Evolutionary conservation across 345 rosid genomes (phyloP).

Genomic region (Brassica rapa): DNA sequence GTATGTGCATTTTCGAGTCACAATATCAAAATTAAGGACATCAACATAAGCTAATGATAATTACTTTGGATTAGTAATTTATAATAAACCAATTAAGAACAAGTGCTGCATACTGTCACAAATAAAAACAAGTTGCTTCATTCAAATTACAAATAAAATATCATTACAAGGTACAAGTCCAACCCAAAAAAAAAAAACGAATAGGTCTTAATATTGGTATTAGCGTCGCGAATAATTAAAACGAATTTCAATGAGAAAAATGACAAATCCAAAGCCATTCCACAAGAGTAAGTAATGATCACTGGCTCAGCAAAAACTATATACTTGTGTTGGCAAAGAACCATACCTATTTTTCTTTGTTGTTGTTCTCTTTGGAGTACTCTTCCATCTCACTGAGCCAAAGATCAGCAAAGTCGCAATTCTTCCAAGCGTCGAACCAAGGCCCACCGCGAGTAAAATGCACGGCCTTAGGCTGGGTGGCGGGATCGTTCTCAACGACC

Average conservation of each 20-base stretch:
- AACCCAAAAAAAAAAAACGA: not conserved
- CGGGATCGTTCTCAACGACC: slow-evolving; percentile 61
- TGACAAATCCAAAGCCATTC: not conserved
- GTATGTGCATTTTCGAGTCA: too few relatives aligned
- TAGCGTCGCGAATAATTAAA: not conserved
- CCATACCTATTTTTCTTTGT: slow-evolving; percentile 16
- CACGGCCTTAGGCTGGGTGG: slow-evolving; percentile 71
- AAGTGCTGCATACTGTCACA: not conserved
- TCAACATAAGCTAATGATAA: not conserved
- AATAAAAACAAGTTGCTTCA: not conserved
- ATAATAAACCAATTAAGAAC: not conserved
- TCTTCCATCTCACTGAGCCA: slow-evolving; percentile 85
- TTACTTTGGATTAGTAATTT: not conserved
- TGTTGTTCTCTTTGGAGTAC: slow-evolving; percentile 42
- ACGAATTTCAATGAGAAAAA: not conserved
- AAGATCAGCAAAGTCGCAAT: slow-evolving; percentile 88
- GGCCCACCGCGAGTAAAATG: slow-evolving; percentile 98
- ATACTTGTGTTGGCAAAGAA: not conserved
- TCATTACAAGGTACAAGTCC: not conserved
- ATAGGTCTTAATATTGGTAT: not conserved
- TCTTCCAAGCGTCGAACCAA: slow-evolving; percentile 95
- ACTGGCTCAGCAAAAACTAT: too few relatives aligned
- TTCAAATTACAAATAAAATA: not conserved
- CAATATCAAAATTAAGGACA: too few relatives aligned
- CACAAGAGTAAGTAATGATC: slow-evolving; percentile 3